Evolutionary conservation across 2,329 filamentous ascomycete genomes (phyloP), one percentile per base, ranked within the genome.

Genomic region (Exophiala dermatitidis): DNA sequence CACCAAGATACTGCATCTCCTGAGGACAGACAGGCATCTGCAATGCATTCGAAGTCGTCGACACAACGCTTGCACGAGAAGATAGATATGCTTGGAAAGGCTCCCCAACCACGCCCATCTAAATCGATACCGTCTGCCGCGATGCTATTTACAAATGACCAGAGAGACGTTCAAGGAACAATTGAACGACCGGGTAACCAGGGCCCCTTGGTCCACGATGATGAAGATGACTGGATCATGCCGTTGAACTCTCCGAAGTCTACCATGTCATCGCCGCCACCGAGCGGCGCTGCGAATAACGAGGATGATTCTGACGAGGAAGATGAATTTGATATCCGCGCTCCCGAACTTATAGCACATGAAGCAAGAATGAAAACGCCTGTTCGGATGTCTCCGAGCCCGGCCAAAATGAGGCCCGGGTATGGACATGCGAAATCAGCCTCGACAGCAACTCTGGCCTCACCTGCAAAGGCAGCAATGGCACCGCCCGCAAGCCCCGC

Each of bases 41-140:
- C 77, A 61, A 69, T 78, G 1, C 85, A 91, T 65, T 89, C 83
- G 70, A 94, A 94, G 68, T 90, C 89, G 0, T 94, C 93, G n/a
- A 95, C 93, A 0, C 90, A 97, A 68, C 79, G 88, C 41, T 76
- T 98, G 10, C 90, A 95, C 60, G 91, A 97, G 64, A 89, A 90
- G 63, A 97, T 98, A 63, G 95, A 84, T 58, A 80, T 84, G 76
- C 76, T 86, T 37, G 79, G 79, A 34, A 75, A 83, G 69, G 71
- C 78, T 56, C 73, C 74, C 49, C 66, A 74, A 61, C 65, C 70
- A 36, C 66, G 74, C 43, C 67, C 69, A 4, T 73, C 70, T 4
- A 74, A 75, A 56, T 75, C 73, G 5, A 74, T 74, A 40, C 67
- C 71, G 26, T 53, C 61, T 52, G 43, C 54, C 58, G 37, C 43